Conservation (phyloP, 1,284 basidiomycete species). For the Macrocybe sp. region DNA sequence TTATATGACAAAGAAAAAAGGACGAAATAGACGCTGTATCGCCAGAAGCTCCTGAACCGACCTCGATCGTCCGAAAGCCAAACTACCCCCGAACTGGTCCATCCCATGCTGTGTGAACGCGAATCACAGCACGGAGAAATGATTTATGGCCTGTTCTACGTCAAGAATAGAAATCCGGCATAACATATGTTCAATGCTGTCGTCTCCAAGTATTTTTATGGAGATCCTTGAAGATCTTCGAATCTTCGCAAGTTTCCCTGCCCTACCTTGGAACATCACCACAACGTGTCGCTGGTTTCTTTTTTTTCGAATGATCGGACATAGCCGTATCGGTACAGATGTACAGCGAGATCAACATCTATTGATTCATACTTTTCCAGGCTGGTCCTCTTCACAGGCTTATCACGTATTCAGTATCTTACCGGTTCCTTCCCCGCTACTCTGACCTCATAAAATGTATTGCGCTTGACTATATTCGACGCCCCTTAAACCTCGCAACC, state of each 20-base stretch:
- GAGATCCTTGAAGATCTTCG: not conserved
- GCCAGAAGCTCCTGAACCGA: too few species aligned
- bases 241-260: too few species aligned
- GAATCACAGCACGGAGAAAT: too few species aligned
- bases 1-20: too few species aligned
- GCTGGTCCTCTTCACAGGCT: slow-evolving; percentile 28
- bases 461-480: slow-evolving; percentile 24
- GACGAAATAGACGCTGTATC: too few species aligned
- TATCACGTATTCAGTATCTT: slow-evolving; percentile 36
- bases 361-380: slow-evolving; percentile 33
- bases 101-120: too few species aligned
- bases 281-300: slow-evolving; percentile 25
- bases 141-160: too few species aligned
- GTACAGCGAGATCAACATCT: slow-evolving; percentile 33
- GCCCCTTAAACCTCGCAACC: slow-evolving; percentile 8
- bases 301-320: slow-evolving; percentile 32
- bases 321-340: slow-evolving; percentile 33
- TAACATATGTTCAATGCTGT: too few species aligned
- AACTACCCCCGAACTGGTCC: too few species aligned
- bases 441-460: slow-evolving; percentile 39
- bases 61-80: too few species aligned
- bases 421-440: slow-evolving; percentile 27
- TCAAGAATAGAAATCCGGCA: too few species aligned
- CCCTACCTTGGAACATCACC: slow-evolving; percentile 28
- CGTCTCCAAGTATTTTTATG: not conserved